A percentile compares a stretch with the other conserved stretches of the same genome.
Conservation (phyloP, 2,329 filamentous ascomycete genomes). For the Cladosporium austrohemisphaericum region DNA sequence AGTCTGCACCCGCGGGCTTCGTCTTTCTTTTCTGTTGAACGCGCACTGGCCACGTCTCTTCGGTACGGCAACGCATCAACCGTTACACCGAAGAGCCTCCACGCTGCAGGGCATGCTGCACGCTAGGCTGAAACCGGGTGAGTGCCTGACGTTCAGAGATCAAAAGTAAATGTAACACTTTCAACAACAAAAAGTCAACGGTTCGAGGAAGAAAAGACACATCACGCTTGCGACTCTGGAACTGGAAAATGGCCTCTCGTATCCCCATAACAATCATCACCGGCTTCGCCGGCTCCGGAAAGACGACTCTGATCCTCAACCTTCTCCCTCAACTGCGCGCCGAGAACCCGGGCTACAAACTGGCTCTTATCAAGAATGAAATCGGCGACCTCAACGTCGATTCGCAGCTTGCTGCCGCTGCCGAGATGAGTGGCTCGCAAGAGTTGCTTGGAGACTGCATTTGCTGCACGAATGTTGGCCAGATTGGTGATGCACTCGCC, state of each 20-base stretch:
- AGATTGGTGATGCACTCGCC: conserved; percentile 73
- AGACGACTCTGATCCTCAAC: conserved; percentile 93
- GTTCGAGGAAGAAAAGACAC: not conserved
- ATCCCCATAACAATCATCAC: conserved; percentile 94
- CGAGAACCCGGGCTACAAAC: conserved; percentile 82
- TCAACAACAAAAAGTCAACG: not conserved
- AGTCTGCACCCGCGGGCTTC: too few relatives aligned
- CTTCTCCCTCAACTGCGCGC: conserved; percentile 85
- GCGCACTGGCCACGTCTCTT: too few relatives aligned
- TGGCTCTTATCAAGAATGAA: conserved; percentile 96
- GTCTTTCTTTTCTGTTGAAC: too few relatives aligned
- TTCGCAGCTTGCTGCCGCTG: conserved; percentile 79
- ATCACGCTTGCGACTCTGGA: not conserved
- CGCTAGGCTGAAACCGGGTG: conserved; percentile 5
- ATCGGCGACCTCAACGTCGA: conserved; percentile 94
- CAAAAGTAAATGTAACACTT: conserved; percentile 5
- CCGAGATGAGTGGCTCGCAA: conserved; percentile 80
- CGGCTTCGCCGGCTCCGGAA: conserved; percentile 92
- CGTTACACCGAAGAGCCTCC: not conserved
- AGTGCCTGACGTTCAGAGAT: conserved; percentile 7
- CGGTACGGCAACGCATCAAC: too few relatives aligned
- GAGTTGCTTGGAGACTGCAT: conserved; percentile 97
- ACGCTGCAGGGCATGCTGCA: not conserved
- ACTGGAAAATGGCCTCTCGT: conserved; percentile 15
- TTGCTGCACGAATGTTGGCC: conserved; percentile 96